Evolutionary conservation across 2,329 filamentous ascomycete species (phyloP), one percentile per base, ranked within the genome.

Genomic region (Metarhizium brunneum): DNA sequence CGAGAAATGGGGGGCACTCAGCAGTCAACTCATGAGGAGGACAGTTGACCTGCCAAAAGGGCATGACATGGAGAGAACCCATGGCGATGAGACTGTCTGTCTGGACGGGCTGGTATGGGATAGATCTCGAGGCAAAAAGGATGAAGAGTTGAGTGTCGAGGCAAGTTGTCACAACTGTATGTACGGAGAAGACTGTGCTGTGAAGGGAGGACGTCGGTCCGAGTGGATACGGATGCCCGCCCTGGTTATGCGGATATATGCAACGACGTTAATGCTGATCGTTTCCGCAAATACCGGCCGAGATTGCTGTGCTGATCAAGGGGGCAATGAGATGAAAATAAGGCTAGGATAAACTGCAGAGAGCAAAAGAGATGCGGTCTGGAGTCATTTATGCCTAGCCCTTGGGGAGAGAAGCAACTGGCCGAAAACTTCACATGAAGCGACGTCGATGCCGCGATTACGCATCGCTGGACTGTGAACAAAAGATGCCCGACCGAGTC

Each of bases 21-120:
- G 70, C 63, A 0, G 85, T 83, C 67, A 85, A 82, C 59, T 86
- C 72, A 30, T 76, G 68, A 40, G 74, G 71, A 0, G 88, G 83
- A 16, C 95, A 73, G 69, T 96, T 96, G 70, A 87, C 79, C 59
- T 92, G 86, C 91, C 91, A 96, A 74, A 87, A 95, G 0, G 87
- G 85, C 13, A 71, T 57, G 56, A 57, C 55, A 43, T 60, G 55
- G 51, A 63, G 60, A 32, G 64, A 66, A 42, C 73, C 73, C 75
- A 77, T 77, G 13, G 4, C 47, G 38, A 47, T 20, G 16, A 16
- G 36, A 49, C 14, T 7, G 36, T 6, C 25, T 25, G 25, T 25
- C 4, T 25, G 25, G 20, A 13, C 6, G 42, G 32, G 6, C 20
- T 18, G 54, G 14, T 25, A 25, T 25, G 25, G 25, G 25, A 25